phyloP scores from a whole-genome alignment of 176 grass and related monocot species.

The Lolium perenne region DNA sequence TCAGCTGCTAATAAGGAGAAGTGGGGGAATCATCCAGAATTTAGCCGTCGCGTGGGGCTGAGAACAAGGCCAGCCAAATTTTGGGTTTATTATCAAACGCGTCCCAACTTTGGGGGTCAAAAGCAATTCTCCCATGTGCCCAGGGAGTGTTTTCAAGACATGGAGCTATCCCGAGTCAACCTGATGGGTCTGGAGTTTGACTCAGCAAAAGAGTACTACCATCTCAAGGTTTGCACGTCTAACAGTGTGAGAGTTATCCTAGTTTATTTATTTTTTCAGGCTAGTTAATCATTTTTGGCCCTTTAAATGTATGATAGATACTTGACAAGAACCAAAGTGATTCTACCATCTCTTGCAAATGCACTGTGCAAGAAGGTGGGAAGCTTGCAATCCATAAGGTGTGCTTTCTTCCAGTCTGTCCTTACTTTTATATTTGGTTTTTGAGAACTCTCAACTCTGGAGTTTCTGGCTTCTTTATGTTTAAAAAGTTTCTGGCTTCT shows the following conservation, averaged over 20 bases:
- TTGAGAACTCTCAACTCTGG: not conserved
- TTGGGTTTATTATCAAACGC: no score
- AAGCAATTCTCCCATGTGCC: no score
- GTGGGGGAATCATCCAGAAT: no score
- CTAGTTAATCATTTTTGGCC: not conserved
- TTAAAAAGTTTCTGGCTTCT: not conserved
- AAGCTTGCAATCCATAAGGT: constrained; percentile 68
- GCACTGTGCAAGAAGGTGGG: constrained; percentile 52
- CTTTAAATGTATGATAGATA: constrained; percentile 47
- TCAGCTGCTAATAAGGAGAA: no score
- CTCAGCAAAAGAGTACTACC: constrained; percentile 43
- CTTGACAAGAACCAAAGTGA: constrained; percentile 51
- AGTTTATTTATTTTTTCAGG: not conserved
- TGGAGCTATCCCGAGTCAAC: constrained; percentile 27
- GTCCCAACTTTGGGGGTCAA: no score
- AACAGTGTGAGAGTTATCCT: not conserved
- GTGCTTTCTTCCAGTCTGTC: not conserved
- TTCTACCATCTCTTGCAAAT: constrained; percentile 74
- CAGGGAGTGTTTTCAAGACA: constrained; percentile 34
- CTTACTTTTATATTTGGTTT: not conserved
- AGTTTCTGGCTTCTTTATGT: constrained; percentile 1
- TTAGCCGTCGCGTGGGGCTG: no score
- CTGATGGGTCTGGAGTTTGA: constrained; percentile 41
- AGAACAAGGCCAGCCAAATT: no score
- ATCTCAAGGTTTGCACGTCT: not conserved